A percentile compares a stretch with the other conserved stretches of the same genome.
phyloP scores from a whole-genome alignment of 2,329 filamentous ascomycete species.

The Mollisiaceae sp. region DNA sequence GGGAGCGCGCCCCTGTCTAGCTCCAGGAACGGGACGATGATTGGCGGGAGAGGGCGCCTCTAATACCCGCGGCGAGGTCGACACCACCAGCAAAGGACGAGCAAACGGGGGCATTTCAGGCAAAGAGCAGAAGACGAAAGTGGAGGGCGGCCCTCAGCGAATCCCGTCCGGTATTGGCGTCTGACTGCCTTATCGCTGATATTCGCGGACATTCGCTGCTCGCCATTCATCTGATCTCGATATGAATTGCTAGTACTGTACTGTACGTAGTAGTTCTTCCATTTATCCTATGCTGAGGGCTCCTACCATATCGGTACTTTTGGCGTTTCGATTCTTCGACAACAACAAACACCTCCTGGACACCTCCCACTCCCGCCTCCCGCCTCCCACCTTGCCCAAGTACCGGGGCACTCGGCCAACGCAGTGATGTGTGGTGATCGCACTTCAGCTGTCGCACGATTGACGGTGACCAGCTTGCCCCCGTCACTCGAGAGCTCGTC shows the following conservation, averaged over 20 bases:
- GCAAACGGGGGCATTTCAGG: background rate
- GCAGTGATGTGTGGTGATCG: constrained; percentile 1
- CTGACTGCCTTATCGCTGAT: background rate
- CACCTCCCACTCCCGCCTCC: no score
- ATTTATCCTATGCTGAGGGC: no score
- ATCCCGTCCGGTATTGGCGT: background rate
- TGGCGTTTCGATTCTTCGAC: background rate
- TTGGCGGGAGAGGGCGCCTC: background rate
- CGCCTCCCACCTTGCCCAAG: no score
- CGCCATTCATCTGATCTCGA: background rate
- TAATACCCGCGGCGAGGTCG: background rate
- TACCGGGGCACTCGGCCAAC: background rate
- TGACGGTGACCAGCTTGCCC: background rate
- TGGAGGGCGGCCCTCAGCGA: background rate
- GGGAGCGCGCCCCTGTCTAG: background rate
- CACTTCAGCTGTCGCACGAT: constrained; percentile 8
- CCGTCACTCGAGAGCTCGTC: background rate
- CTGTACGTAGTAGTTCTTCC: no score
- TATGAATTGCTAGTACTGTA: background rate
- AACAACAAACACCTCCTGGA: background rate
- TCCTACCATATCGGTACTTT: no score
- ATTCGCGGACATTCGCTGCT: background rate
- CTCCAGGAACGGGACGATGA: background rate
- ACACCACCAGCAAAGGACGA: background rate
- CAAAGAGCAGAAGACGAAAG: background rate